A percentile compares a stretch with the other conserved stretches of the same genome.
These are phyloP conservation scores for Potentilla sterilis DNA, from an alignment of 306 rosid species.

Conservation along the genomic window DNA sequence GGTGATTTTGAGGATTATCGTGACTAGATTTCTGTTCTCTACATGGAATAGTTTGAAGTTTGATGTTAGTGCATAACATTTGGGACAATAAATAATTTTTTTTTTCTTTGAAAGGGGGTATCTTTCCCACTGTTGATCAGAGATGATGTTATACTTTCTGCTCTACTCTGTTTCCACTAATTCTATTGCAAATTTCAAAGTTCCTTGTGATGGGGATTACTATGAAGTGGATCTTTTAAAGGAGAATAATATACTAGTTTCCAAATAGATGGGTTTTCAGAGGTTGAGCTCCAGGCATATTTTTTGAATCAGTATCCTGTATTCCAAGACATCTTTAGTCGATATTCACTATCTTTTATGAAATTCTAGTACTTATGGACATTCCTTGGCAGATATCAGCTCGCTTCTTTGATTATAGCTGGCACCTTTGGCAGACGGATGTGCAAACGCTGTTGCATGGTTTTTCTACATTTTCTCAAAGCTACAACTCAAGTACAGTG, in stretches of 20 bases:
- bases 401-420: slow-evolving; percentile 85
- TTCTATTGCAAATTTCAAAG: no score
- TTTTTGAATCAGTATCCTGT: not conserved
- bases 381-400: slow-evolving; percentile 79
- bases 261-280: not conserved
- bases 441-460: slow-evolving; percentile 76
- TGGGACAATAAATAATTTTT: no score
- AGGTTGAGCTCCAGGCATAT: not conserved
- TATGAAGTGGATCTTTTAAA: not conserved
- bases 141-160: not conserved
- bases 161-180: no score
- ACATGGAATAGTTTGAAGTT: no score
- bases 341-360: not conserved
- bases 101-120: not conserved
- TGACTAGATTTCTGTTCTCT: no score
- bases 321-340: not conserved
- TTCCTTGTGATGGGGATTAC: no score
- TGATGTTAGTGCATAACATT: no score
- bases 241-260: not conserved
- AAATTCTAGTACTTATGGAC: slow-evolving; percentile 14
- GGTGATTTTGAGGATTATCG: no score
- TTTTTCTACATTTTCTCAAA: slow-evolving; percentile 69
- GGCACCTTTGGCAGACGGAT: slow-evolving; percentile 96
- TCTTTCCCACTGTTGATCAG: not conserved
- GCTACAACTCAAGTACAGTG: slow-evolving; percentile 53